phyloP scores from a whole-genome alignment of 2,329 filamentous ascomycete genomes.

The Neonectria sp. region DNA sequence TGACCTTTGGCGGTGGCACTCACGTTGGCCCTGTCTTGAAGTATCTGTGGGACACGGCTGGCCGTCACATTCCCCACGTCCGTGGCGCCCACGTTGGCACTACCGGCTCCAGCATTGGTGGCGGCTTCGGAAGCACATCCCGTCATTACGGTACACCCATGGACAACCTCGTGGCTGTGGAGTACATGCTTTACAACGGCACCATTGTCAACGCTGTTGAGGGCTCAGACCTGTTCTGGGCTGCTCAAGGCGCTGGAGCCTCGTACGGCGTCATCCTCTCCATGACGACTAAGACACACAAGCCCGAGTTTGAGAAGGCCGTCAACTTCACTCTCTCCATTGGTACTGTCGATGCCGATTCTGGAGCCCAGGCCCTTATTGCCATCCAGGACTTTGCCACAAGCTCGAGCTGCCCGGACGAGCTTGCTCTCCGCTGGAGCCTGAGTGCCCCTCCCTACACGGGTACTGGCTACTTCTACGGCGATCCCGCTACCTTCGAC shows the following conservation, averaged over 20 bases:
- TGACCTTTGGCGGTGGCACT: constrained; percentile 44
- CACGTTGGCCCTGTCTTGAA: constrained; percentile 44
- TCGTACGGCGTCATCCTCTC: constrained; percentile 45
- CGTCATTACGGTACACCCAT: constrained; percentile 39
- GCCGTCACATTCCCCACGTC: constrained; percentile 44
- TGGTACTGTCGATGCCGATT: constrained; percentile 30
- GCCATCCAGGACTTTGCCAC: constrained; percentile 42
- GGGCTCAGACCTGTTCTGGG: constrained; percentile 45
- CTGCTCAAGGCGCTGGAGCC: constrained; percentile 40
- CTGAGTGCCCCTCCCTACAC: constrained; percentile 33
- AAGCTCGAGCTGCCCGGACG: constrained; percentile 36
- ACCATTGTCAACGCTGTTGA: constrained; percentile 40
- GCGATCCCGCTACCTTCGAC: constrained; percentile 42
- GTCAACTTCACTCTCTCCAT: constrained; percentile 43
- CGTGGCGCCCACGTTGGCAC: constrained; percentile 42
- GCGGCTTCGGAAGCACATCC: constrained; percentile 41
- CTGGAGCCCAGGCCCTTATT: constrained; percentile 38
- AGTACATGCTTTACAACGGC: constrained; percentile 47
- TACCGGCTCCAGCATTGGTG: constrained; percentile 44
- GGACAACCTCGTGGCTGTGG: constrained; percentile 41
- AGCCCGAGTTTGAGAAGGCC: constrained; percentile 39
- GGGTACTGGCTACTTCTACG: constrained; percentile 45
- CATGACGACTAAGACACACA: constrained; percentile 41
- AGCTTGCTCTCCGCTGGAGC: constrained; percentile 43
- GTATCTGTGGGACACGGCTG: constrained; percentile 45